Evolutionary conservation across 768 basidiomycete species (phyloP).

Genomic region (Auricularia auricula-judae): DNA sequence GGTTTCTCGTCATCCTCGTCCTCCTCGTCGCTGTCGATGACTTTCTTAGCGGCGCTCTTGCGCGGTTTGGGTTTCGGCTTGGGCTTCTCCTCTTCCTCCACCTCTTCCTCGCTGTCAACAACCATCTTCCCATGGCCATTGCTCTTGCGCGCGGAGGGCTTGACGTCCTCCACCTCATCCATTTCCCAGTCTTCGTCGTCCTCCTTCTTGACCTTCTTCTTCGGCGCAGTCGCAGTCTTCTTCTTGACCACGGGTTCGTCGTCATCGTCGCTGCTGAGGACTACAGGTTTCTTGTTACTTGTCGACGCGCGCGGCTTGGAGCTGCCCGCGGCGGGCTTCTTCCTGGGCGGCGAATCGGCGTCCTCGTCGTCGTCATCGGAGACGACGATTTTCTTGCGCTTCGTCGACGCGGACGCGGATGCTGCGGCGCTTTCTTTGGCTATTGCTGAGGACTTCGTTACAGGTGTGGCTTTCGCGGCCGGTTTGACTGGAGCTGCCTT

Average conservation of each 20-base stretch:
- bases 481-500: too few species aligned
- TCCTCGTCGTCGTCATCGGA: conserved; percentile 4
- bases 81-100: too few species aligned
- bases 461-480: too few species aligned
- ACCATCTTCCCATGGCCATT: too few species aligned
- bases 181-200: background rate
- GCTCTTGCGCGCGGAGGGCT: conserved; percentile 10
- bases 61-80: too few species aligned
- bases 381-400: conserved; percentile 7
- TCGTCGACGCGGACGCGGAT: background rate
- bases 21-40: too few species aligned
- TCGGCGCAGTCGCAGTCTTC: background rate
- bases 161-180: background rate
- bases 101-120: too few species aligned
- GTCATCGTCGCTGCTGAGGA: background rate
- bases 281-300: background rate
- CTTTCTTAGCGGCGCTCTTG: too few species aligned
- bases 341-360: conserved; percentile 3
- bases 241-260: conserved; percentile 10
- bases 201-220: conserved; percentile 6
- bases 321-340: conserved; percentile 5
- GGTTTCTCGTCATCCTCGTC: too few species aligned
- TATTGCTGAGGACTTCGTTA: background rate
- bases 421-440: background rate
- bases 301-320: background rate